Evolutionary conservation across 1,284 basidiomycete genomes (phyloP).

Genomic region (Puccinia coronata): DNA sequence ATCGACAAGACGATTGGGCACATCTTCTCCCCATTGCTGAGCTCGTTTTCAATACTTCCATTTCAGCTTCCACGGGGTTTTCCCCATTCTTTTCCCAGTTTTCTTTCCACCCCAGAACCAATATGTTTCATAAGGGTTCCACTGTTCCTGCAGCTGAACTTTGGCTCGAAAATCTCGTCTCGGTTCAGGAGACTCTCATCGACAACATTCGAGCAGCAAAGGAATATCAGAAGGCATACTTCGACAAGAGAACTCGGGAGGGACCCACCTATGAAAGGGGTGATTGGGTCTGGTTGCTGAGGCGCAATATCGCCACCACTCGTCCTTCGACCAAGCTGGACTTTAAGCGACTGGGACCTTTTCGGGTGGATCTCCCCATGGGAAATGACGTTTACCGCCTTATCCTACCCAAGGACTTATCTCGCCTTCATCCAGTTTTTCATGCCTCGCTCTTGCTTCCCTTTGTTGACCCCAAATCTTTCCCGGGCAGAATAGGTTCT

Average conservation of each 20-base stretch:
- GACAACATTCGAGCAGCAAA: not conserved
- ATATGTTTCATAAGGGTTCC: not conserved
- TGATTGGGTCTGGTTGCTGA: constrained; percentile 26
- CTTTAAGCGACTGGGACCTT: constrained; percentile 16
- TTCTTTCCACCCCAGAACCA: constrained; percentile 17
- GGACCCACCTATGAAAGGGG: not conserved
- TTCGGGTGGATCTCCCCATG: not conserved
- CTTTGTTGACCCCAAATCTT: not conserved
- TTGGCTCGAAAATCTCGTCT: not conserved
- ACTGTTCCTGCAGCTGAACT: not conserved
- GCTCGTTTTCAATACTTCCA: constrained; percentile 60
- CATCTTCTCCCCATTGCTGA: constrained; percentile 55
- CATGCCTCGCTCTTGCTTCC: not conserved
- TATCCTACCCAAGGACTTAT: not conserved
- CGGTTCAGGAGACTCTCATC: not conserved
- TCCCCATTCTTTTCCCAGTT: constrained; percentile 60
- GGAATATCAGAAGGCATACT: not conserved
- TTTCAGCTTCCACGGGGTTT: constrained; percentile 54
- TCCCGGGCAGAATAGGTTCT: not conserved
- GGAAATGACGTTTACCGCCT: not conserved
- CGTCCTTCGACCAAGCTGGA: constrained; percentile 15
- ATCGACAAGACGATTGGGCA: constrained; percentile 54
- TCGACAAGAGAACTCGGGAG: not conserved
- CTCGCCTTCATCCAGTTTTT: not conserved
- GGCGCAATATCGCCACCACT: not conserved